Evolutionary conservation across 2,329 filamentous ascomycete genomes (phyloP).

Genomic region (Leptoxyphium fumago): DNA sequence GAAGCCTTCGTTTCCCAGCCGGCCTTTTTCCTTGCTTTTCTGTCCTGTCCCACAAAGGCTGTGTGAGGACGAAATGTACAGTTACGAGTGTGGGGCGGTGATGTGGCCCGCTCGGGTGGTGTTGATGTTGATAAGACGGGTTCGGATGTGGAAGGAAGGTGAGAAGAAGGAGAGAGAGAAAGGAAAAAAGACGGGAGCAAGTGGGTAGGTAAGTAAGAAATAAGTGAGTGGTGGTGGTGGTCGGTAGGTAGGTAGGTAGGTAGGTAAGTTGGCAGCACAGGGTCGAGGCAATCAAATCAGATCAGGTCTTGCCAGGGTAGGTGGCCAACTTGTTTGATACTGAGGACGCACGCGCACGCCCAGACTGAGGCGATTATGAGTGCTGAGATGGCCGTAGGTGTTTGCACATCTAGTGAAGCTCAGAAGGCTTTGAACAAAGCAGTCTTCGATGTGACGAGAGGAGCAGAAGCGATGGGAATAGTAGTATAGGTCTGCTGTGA

Average conservation of each 20-base stretch:
- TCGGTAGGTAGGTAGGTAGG: neutral
- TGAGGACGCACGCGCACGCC: neutral
- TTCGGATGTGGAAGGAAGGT: neutral
- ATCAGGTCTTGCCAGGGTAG: neutral
- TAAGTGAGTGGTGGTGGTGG: neutral
- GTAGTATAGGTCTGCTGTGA: too few species aligned
- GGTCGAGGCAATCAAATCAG: neutral
- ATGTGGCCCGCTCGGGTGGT: neutral
- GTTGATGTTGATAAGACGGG: neutral
- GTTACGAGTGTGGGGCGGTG: neutral
- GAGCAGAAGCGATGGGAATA: too few species aligned
- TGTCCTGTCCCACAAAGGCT: neutral
- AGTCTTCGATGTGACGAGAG: too few species aligned
- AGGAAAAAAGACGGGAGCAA: neutral
- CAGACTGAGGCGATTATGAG: too few species aligned
- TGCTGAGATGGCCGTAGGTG: too few species aligned
- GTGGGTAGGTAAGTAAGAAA: neutral
- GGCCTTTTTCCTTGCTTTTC: neutral
- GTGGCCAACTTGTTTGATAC: neutral
- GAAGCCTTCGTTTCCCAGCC: neutral
- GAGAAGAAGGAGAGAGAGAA: neutral
- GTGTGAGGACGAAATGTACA: neutral
- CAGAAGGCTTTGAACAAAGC: too few species aligned
- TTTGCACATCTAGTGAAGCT: too few species aligned
- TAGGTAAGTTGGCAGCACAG: neutral